Conservation (phyloP, 148 eudicot species). For the Vaccinium darrowii region DNA sequence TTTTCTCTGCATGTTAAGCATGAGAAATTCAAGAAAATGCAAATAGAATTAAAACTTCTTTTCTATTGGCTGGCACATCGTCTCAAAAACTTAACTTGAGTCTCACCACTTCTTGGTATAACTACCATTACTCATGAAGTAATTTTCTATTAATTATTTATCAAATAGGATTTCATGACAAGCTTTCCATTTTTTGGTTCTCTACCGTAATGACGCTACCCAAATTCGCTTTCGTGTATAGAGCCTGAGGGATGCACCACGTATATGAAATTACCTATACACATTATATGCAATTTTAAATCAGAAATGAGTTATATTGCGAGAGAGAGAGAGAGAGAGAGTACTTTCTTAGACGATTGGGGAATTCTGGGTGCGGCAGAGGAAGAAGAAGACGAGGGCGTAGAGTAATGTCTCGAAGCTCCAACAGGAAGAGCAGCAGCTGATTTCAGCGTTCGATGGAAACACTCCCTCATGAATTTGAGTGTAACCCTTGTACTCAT, state of each 20-base stretch:
- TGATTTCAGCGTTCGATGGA: slow-evolving; percentile 14
- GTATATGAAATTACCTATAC: background rate
- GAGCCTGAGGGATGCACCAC: background rate
- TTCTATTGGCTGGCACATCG: background rate
- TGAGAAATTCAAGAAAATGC: background rate
- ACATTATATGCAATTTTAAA: too few relatives aligned
- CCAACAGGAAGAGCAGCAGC: background rate
- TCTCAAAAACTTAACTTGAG: background rate
- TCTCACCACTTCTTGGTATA: background rate
- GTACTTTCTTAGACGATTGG: slow-evolving; percentile 31
- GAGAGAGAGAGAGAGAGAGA: background rate
- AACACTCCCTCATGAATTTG: slow-evolving; percentile 29
- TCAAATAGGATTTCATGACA: background rate
- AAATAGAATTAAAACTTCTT: background rate
- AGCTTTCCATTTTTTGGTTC: background rate
- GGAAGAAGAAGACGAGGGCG: slow-evolving; percentile 23
- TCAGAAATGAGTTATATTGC: too few relatives aligned
- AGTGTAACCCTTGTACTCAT: slow-evolving; percentile 32
- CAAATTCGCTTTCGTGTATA: background rate
- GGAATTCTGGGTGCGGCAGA: slow-evolving; percentile 25
- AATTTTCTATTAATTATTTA: background rate
- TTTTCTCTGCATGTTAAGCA: background rate
- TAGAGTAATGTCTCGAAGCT: slow-evolving; percentile 20
- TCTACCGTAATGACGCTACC: background rate
- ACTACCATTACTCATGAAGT: background rate